Base-by-base conservation (phyloP, 2,329 filamentous ascomycete species). In the Aspergillus sp. region DNA sequence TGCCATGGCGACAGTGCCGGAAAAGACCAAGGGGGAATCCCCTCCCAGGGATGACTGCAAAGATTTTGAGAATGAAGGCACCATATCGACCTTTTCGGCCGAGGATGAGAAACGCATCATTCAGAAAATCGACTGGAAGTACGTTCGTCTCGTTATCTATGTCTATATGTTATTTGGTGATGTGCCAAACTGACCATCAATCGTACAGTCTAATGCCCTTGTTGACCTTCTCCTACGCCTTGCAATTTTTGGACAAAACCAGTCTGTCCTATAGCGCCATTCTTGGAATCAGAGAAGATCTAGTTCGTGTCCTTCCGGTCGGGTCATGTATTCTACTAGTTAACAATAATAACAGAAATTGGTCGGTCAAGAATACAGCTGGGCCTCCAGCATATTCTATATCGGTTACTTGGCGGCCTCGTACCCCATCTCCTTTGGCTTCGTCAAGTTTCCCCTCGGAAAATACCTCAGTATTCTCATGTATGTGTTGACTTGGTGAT, bases 401-500 rank as follows among this genome's bases (percentile, higher is more conserved):
- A 59, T 65, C 26, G 63, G 63, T 0, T 65, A 64, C 26, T 54
- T 64, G 2, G 57, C 63, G 1, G 65, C 69, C 9, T 65, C 67
- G 43, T 70, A 68, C 41, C 67, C 67, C 1, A 67, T 65, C 10
- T 69, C 68, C n/a, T 57, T 62, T 17, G 54, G 68, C 2, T 65
- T 71, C 35, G 63, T 69, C 33, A 56, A 63, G 1, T 58, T 70
- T 10, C 67, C 67, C 0, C 54, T 70, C 13, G 67, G 65, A 1
- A 68, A 68, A 53, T 70, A 68, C 45, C 61, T 70, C 6, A 58
- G 53, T 19, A 20, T 52, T 7, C 41, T 60, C 19, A 60, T 60
- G 59, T 61, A 45, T 22, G 55, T 20, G 22, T 14, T 10, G 20
- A 35, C 9, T 2, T 36, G 4, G 4, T 9, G 6, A 6, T 40